Conservation (phyloP, 2,329 filamentous ascomycete species). For the Aspergillus texensis region DNA sequence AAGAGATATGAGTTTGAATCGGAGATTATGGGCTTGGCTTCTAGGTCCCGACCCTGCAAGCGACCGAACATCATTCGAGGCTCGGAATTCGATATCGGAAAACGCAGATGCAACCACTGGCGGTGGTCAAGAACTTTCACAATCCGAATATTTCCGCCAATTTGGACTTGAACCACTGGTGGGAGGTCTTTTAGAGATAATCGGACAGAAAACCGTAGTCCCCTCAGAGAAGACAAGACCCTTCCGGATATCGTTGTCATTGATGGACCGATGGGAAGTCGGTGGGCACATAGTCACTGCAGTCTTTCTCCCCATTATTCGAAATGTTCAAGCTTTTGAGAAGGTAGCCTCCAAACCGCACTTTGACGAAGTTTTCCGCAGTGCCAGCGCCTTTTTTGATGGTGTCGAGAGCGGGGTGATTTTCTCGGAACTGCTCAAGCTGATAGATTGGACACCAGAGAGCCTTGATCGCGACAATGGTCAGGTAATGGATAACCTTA, state of each 20-base stretch:
- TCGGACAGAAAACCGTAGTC: conserved; percentile 58
- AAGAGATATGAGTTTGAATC: conserved; percentile 94
- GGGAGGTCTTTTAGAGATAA: conserved; percentile 74
- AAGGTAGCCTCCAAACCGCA: conserved; percentile 66
- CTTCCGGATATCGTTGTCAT: conserved; percentile 86
- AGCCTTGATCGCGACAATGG: conserved; percentile 55
- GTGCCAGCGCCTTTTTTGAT: conserved; percentile 95
- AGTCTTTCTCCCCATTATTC: conserved; percentile 83
- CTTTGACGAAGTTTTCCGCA: conserved; percentile 84
- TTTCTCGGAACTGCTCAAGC: conserved; percentile 76
- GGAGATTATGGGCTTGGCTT: conserved; percentile 94
- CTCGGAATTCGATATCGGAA: conserved; percentile 29
- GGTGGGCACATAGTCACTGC: conserved; percentile 85
- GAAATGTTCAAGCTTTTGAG: conserved; percentile 77
- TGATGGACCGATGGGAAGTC: conserved; percentile 99
- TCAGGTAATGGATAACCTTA: conserved; percentile 63
- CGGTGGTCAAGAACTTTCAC: conserved; percentile 55
- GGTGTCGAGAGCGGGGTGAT: conserved; percentile 94
- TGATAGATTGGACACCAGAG: conserved; percentile 58
- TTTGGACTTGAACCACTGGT: conserved; percentile 76
- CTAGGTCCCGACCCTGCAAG: conserved; percentile 71
- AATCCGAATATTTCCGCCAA: conserved; percentile 79
- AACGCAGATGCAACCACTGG: conserved; percentile 28
- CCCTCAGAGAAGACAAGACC: conserved; percentile 76
- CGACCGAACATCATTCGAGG: conserved; percentile 37